phyloP scores from a whole-genome alignment of 2,329 filamentous ascomycete genomes.

The Sporothrix globosa region DNA sequence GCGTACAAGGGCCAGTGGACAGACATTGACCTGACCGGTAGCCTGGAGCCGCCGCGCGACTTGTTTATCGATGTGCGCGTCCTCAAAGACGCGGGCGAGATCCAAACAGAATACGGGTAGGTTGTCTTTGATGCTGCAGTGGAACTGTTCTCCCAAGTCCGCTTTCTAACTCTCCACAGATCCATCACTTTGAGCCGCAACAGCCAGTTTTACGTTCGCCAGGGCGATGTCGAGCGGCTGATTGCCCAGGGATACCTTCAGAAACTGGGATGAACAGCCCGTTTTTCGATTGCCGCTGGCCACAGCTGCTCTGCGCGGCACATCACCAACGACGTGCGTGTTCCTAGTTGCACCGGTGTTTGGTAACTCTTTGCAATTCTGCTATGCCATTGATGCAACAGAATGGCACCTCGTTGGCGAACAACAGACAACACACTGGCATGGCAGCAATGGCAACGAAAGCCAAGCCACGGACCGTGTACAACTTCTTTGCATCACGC shows the following conservation, averaged over 20 bases:
- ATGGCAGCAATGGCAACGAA: not conserved
- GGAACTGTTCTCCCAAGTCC: not conserved
- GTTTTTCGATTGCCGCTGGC: too few species aligned
- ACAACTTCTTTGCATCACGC: not conserved
- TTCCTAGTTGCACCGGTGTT: not conserved
- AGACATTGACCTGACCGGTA: slow-evolving; percentile 93
- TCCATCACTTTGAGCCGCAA: slow-evolving; percentile 97
- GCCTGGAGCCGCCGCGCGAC: slow-evolving; percentile 89
- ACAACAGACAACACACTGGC: not conserved
- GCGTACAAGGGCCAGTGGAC: slow-evolving; percentile 99
- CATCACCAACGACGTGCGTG: not conserved
- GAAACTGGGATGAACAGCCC: slow-evolving; percentile 69
- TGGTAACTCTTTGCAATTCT: not conserved
- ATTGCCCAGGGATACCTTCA: slow-evolving; percentile 95
- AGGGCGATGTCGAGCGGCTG: slow-evolving; percentile 91
- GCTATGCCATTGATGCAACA: not conserved
- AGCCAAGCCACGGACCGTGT: not conserved
- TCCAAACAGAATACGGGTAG: slow-evolving; percentile 98
- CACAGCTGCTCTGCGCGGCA: not conserved
- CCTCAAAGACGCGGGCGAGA: slow-evolving; percentile 94
- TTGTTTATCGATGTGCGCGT: slow-evolving; percentile 97
- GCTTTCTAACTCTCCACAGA: slow-evolving; percentile 49
- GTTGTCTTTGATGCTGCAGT: not conserved
- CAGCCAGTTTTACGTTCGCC: slow-evolving; percentile 94
- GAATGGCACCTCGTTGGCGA: not conserved